Conservation (phyloP, 2,329 filamentous ascomycete species). For the Venturiaceae sp. region DNA sequence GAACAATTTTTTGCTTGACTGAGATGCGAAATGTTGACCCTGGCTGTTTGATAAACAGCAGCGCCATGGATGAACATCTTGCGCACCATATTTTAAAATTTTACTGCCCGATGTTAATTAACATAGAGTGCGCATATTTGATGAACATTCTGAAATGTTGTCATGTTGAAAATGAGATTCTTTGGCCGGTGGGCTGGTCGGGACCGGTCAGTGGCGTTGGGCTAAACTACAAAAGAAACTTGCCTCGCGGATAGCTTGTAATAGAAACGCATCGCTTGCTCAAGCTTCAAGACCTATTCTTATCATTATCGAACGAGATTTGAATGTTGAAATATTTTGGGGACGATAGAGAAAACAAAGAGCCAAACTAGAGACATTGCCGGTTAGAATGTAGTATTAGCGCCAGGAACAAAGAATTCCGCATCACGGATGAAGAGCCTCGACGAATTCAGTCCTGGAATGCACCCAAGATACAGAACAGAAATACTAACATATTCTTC, state of each 20-base stretch:
- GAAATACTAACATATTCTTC: neutral
- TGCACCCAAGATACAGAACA: too few species aligned
- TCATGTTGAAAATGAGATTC: neutral
- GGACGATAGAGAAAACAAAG: neutral
- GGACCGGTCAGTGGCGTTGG: neutral
- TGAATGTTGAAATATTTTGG: too few species aligned
- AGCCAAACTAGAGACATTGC: neutral
- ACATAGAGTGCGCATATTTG: neutral
- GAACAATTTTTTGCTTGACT: neutral
- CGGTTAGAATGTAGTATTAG: neutral
- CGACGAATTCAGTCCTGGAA: neutral
- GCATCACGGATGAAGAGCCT: neutral
- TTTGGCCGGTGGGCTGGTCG: neutral
- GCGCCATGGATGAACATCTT: neutral
- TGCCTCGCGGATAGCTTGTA: neutral
- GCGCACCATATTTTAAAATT: neutral
- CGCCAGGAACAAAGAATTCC: neutral
- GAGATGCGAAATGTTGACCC: neutral
- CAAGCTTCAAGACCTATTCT: neutral
- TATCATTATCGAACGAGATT: neutral
- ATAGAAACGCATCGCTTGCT: too few species aligned
- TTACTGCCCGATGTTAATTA: neutral
- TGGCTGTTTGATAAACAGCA: neutral
- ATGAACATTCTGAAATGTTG: neutral
- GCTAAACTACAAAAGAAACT: too few species aligned